Evolutionary conservation across 495 filamentous ascomycete genomes (phyloP).

Genomic region (Penicillium mononematosum): DNA sequence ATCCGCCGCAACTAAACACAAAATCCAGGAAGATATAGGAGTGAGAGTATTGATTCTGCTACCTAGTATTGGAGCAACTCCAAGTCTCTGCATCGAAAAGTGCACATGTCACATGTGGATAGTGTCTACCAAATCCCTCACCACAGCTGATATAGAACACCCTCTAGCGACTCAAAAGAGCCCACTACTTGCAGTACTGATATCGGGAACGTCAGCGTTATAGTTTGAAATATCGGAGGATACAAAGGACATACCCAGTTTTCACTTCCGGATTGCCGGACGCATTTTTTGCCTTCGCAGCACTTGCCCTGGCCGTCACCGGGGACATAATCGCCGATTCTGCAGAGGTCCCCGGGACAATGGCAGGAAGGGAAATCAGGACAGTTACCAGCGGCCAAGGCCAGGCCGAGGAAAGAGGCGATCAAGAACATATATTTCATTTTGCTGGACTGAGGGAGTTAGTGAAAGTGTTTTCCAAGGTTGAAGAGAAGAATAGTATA

Average conservation of each 20-base stretch:
- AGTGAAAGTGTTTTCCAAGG: not conserved
- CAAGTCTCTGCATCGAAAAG: not conserved
- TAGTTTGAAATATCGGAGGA: not conserved
- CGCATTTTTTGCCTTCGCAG: constrained; percentile 14
- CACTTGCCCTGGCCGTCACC: constrained; percentile 12
- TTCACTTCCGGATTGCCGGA: constrained; percentile 10
- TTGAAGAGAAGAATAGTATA: not conserved
- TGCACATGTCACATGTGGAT: no score
- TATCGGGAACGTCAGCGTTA: not conserved
- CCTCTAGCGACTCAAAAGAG: not conserved
- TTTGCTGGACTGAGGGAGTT: constrained; percentile 11
- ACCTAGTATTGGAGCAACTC: not conserved
- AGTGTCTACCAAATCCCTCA: no score
- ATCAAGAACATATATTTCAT: constrained; percentile 17
- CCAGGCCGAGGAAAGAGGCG: constrained; percentile 13
- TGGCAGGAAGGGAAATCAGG: constrained; percentile 14
- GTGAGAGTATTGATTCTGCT: not conserved
- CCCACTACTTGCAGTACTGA: constrained; percentile 3
- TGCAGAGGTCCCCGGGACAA: constrained; percentile 16
- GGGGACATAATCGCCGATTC: constrained; percentile 10
- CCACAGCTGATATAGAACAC: not conserved
- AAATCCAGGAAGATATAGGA: not conserved
- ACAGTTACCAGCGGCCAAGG: constrained; percentile 10
- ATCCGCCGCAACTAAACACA: not conserved
- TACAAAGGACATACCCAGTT: constrained; percentile 12